These are phyloP conservation scores for Penicillium dipodomyicola DNA, from an alignment of 495 filamentous ascomycete genomes.

Conservation along the genomic window DNA sequence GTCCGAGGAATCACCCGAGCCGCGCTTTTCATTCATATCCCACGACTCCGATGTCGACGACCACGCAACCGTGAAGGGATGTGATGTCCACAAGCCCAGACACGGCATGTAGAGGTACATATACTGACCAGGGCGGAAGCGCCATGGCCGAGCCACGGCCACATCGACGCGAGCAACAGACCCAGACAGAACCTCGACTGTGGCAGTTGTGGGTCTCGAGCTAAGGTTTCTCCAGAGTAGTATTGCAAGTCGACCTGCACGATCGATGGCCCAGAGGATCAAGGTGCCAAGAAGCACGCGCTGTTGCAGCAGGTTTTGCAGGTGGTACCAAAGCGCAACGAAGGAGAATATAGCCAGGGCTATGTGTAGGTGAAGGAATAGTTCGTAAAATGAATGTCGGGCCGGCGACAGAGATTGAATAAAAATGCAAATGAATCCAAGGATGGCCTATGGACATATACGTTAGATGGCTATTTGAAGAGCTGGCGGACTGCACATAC, in stretches of 20 bases:
- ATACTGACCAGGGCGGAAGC: conserved; percentile 51
- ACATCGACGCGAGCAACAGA: conserved; percentile 51
- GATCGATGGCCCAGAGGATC: conserved; percentile 46
- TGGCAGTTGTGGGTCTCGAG: conserved; percentile 43
- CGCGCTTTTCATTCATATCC: conserved; percentile 27
- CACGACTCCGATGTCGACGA: conserved; percentile 21
- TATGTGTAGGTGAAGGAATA: conserved; percentile 56
- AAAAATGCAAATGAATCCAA: conserved; percentile 47
- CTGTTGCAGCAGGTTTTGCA: conserved; percentile 45
- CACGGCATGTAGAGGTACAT: conserved; percentile 56
- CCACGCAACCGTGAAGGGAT: conserved; percentile 61
- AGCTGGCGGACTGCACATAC: conserved; percentile 23
- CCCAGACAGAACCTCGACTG: conserved; percentile 51
- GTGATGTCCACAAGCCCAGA: conserved; percentile 51
- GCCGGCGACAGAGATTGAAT: conserved; percentile 51
- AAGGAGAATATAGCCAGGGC: conserved; percentile 47
- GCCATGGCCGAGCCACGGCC: conserved; percentile 48
- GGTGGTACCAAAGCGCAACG: conserved; percentile 54
- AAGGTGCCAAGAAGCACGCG: conserved; percentile 38
- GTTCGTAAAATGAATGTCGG: conserved; percentile 59
- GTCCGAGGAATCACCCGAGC: conserved; percentile 36
- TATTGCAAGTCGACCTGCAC: conserved; percentile 49
- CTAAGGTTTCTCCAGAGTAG: conserved; percentile 61
- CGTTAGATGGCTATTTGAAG: neutral
- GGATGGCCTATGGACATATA: conserved; percentile 30